Evolutionary conservation across 345 rosid species (phyloP), one percentile per base, ranked within the genome.

Genomic region (Melastoma malabathricum): DNA sequence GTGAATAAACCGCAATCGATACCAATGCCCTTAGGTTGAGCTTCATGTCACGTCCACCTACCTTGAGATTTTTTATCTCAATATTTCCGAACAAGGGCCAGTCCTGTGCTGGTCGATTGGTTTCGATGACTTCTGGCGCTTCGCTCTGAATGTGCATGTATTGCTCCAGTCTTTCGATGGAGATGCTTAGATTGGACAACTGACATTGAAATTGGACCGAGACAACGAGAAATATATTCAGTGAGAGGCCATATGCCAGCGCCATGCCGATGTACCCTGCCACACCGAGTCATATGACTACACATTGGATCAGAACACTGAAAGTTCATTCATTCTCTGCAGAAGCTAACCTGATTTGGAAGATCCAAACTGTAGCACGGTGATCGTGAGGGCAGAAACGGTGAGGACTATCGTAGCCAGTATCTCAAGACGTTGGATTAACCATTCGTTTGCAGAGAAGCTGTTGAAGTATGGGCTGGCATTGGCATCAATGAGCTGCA

Each of bases 91-190:
- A 47, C 38, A 60, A 60, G 51, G 86, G 90, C 90, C 86, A 79
- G 38, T 59, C 44, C 0, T 54, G 34, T 1, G 67, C 56, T 13
- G 83, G 83, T 13, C 75, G 59, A 31, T 44, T 68, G 41, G 51
- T 67, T 71, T 74, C 72, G 6, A 82, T 62, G 17, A 79, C 65
- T 58, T 65, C 79, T 2, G 79, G 83, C 43, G 86, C 83, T 71
- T 82, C 90, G 15, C 78, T 70, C n/a, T 82, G 72, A 57, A 75
- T 57, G 45, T 79, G 64, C 86, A 71, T 79, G 63, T 79, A 82
- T 54, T 82, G 90, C 64, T 79, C 71, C 43, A 82, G 66, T 47
- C 86, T 76, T 59, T 82, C 86, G 14, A 82, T 74, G n/a, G 81
- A 82, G 39, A 82, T 50, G 22, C 76, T 69, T 27, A 50, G 52